Evolutionary conservation across 2,329 filamentous ascomycete species (phyloP).

Genomic region (Neonectria faginata): DNA sequence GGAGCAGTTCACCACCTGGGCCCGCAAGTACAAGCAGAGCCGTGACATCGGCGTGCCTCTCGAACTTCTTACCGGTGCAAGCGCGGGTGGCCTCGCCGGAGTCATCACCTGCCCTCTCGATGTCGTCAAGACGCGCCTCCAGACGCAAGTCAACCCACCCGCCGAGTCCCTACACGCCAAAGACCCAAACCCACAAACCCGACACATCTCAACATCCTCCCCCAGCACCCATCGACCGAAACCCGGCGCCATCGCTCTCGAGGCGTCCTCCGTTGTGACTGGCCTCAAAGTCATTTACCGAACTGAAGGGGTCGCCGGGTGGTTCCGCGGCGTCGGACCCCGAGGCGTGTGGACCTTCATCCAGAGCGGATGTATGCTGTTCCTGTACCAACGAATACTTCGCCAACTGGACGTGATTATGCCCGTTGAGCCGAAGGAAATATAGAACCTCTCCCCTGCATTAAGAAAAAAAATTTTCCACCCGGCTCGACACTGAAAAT

Average conservation of each 20-base stretch:
- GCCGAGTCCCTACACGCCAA: conserved; percentile 45
- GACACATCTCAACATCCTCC: conserved; percentile 88
- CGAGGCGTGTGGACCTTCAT: conserved; percentile 97
- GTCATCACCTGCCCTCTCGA: conserved; percentile 96
- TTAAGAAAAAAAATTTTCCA: no score
- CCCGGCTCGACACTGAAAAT: conserved; percentile 10
- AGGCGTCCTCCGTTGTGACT: conserved; percentile 89
- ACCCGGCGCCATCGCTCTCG: conserved; percentile 81
- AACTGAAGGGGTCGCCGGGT: conserved; percentile 87
- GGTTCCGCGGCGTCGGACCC: conserved; percentile 95
- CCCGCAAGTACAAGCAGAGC: conserved; percentile 80
- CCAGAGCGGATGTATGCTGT: conserved; percentile 96
- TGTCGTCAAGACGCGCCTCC: conserved; percentile 95
- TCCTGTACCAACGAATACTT: conserved; percentile 90
- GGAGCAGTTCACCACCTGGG: conserved; percentile 89
- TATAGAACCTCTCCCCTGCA: conserved; percentile 35
- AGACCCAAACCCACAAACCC: conserved; percentile 65
- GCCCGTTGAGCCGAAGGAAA: conserved; percentile 47
- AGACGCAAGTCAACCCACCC: conserved; percentile 80
- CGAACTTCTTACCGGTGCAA: conserved; percentile 89
- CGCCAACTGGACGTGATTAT: conserved; percentile 74
- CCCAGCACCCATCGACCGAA: conserved; percentile 85
- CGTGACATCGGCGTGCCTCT: conserved; percentile 86
- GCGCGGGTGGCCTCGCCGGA: conserved; percentile 91
- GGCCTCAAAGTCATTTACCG: conserved; percentile 90